Base-by-base conservation (phyloP, 2,329 filamentous ascomycete genomes). In the Mycosphaerella sp. region DNA sequence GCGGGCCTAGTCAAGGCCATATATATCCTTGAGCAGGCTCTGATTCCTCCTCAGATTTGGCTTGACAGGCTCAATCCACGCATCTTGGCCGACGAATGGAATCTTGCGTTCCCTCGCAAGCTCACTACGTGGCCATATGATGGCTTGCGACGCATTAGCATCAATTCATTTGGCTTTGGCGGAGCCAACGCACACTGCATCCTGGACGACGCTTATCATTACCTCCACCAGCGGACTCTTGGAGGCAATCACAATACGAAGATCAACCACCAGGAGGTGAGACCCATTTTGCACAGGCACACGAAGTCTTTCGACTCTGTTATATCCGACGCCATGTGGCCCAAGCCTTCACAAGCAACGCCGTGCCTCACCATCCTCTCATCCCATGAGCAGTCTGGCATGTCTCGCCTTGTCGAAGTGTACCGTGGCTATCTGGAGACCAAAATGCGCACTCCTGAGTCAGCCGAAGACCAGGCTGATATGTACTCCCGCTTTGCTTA, bases 41-140 rank as follows among this genome's bases (percentile, higher is more conserved):
- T 51, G 2, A 64, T 70, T 17, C 63, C 64, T 12, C 60, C 63
- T 1, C 64, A 55, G 14, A 23, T 56, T 6, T 55, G 52, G 12
- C 59, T 69, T 23, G 41, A 59, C 31, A 57, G 47, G 2, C 54
- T 58, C 5, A 69, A 68, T 44, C 58, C 61, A 3, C 51, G 55
- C 9, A 59, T 40, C 3, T 36, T 36, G 34, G 34, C 34, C 9
- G 34, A 36, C 12, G 12, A 48, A 2, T 38, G 32, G 14, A 9
- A 34, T 11, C 12, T 34, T 7, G 10, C 23, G 23, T 41, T 56
- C 48, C n/a, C 62, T 64, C 21, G 62, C 61, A 23, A 52, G 21
- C 40, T 46, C 9, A 48, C 65, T 6, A 66, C 65, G 11, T 70
- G 68, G 7, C 70, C 69, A 10, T 36, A 36, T n/a, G 17, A 17